Evolutionary conservation across 257 asterid genomes (phyloP).

Genomic region (Dorcoceras hygrometricum): DNA sequence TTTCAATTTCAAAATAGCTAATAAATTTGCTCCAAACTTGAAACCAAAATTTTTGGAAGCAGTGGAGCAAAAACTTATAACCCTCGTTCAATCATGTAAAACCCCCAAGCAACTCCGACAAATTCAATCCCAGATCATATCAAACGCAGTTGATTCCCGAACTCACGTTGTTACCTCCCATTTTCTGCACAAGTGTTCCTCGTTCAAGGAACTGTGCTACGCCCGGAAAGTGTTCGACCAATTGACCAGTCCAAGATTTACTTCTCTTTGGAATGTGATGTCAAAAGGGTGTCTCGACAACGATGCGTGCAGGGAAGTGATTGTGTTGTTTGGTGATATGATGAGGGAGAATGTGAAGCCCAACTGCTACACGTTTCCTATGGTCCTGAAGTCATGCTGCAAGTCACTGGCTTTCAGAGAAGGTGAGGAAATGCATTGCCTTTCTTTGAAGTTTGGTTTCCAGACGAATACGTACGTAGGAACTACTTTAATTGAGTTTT

Average conservation of each 20-base stretch:
- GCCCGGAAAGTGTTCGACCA: slow-evolving; percentile 63
- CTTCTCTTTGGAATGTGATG: slow-evolving; percentile 68
- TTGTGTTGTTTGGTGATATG: slow-evolving; percentile 53
- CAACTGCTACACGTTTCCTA: slow-evolving; percentile 63
- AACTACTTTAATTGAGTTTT: slow-evolving; percentile 70
- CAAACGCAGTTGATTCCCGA: slow-evolving; percentile 37
- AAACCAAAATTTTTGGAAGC: slow-evolving; percentile 20
- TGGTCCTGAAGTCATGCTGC: slow-evolving; percentile 68
- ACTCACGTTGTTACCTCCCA: slow-evolving; percentile 47
- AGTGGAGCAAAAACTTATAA: slow-evolving; percentile 35
- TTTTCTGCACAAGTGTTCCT: slow-evolving; percentile 50
- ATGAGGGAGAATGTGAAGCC: slow-evolving; percentile 56
- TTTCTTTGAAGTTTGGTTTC: slow-evolving; percentile 50
- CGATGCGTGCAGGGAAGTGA: slow-evolving; percentile 35
- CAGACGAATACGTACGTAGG: slow-evolving; percentile 52
- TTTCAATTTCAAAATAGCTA: slow-evolving; percentile 28
- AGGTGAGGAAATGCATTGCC: slow-evolving; percentile 65
- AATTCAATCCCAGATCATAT: slow-evolving; percentile 62
- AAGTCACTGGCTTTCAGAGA: slow-evolving; percentile 47
- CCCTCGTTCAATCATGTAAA: slow-evolving; percentile 62
- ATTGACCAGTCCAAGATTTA: slow-evolving; percentile 43
- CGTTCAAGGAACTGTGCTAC: slow-evolving; percentile 28
- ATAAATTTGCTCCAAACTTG: slow-evolving; percentile 20
- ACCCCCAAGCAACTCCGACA: slow-evolving; percentile 45
- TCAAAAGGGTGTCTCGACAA: slow-evolving; percentile 69